Evolutionary conservation across 129 eudicot genomes (phyloP).

Genomic region (Ambrosia artemisiifolia): DNA sequence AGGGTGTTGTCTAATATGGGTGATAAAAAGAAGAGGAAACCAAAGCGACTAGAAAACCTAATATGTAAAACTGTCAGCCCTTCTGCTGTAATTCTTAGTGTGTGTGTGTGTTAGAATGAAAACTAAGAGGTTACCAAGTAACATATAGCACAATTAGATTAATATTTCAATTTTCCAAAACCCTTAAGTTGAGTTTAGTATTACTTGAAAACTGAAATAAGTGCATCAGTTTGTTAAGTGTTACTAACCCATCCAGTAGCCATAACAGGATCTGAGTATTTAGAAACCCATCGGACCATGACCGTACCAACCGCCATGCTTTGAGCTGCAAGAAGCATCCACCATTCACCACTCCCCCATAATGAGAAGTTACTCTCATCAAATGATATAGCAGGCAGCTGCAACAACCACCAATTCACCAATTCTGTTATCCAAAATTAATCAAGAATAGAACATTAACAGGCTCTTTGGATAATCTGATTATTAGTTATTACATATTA

Average conservation of each 20-base stretch:
- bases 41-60: background rate
- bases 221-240: conserved; percentile 9
- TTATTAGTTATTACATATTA: background rate
- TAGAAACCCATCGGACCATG: conserved; percentile 99
- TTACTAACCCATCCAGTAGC: conserved; percentile 97
- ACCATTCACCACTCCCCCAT: conserved; percentile 99
- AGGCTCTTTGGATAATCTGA: background rate
- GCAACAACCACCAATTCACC: conserved; percentile 23
- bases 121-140: conserved; percentile 5
- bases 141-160: background rate
- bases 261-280: conserved; percentile 95
- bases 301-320: conserved; percentile 99
- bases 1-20: too few species aligned
- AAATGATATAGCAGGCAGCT: conserved; percentile 72
- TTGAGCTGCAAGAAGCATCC: conserved; percentile 99
- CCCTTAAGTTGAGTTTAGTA: background rate
- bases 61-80: background rate
- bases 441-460: background rate
- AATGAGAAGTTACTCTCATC: conserved; percentile 62
- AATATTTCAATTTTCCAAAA: background rate
- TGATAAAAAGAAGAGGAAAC: too few species aligned
- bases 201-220: background rate
- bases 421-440: background rate
- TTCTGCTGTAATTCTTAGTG: background rate
- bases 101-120: background rate